These are phyloP conservation scores for Fraxinus velutina DNA, from an alignment of 305 asterid genomes.

Conservation along the genomic window DNA sequence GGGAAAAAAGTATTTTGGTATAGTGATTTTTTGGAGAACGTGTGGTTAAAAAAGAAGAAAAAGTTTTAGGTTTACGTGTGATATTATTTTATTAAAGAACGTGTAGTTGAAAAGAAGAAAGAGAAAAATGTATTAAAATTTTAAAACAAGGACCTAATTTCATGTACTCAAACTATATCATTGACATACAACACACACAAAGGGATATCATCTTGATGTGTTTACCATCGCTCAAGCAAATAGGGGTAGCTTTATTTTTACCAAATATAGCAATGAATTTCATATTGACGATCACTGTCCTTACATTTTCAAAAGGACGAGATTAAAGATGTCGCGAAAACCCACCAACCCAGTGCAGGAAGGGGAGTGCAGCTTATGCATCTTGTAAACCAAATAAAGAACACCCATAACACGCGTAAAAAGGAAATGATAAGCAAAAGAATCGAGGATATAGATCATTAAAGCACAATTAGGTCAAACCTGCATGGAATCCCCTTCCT, in stretches of 20 bases:
- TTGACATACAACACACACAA: background rate
- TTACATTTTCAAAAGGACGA: background rate
- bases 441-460: background rate
- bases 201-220: background rate
- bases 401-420: background rate
- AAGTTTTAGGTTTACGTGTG: too few relatives aligned
- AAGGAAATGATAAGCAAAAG: background rate
- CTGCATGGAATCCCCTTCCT: conserved; percentile 83
- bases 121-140: background rate
- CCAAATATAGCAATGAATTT: background rate
- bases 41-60: too few relatives aligned
- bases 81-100: too few relatives aligned
- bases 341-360: background rate
- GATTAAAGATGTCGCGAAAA: background rate
- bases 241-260: background rate
- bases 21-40: too few relatives aligned
- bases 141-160: background rate
- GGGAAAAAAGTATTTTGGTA: background rate
- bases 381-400: background rate
- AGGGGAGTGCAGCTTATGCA: background rate
- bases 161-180: background rate
- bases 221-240: background rate
- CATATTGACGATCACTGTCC: background rate
- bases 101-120: background rate
- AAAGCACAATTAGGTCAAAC: conserved; percentile 30